Evolutionary conservation across 306 rosid genomes (phyloP).

Genomic region (Trichosanthes truncata): DNA sequence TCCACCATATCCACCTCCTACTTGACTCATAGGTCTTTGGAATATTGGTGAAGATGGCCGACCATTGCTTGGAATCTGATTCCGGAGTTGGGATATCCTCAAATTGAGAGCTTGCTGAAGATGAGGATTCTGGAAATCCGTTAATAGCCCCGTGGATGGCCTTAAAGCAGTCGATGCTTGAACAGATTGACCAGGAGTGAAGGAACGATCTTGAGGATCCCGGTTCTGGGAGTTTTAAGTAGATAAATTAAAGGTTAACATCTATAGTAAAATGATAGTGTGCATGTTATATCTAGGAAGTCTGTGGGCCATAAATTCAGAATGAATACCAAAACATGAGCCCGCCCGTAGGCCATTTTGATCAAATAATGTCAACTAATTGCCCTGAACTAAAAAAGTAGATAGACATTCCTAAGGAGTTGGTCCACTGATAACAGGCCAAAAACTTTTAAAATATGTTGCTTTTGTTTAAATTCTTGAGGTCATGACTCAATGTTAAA

Average conservation of each 20-base stretch:
- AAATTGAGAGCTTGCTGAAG: slow-evolving; percentile 46
- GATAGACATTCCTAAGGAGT: background rate
- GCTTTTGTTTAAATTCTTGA: background rate
- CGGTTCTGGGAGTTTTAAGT: slow-evolving; percentile 37
- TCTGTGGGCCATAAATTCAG: background rate
- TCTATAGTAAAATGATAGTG: background rate
- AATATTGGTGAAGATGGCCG: slow-evolving; percentile 18
- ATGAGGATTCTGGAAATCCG: slow-evolving; percentile 39
- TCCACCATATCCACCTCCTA: slow-evolving; percentile 30
- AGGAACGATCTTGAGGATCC: slow-evolving; percentile 22
- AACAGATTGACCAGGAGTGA: slow-evolving; percentile 11
- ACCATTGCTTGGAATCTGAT: slow-evolving; percentile 15
- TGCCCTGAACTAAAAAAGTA: background rate
- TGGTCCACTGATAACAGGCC: background rate
- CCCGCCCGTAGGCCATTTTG: background rate
- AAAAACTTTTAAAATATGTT: background rate
- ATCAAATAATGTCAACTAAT: background rate
- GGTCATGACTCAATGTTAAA: background rate
- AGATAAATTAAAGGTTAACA: slow-evolving; percentile 7
- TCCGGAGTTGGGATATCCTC: slow-evolving; percentile 16
- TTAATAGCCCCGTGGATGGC: slow-evolving; percentile 7
- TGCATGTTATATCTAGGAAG: background rate
- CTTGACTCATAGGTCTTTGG: slow-evolving; percentile 25
- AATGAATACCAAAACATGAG: background rate
- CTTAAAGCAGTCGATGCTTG: slow-evolving; percentile 24